phyloP scores from a whole-genome alignment of 441 rosid genomes.

The Pelargonium cotyledonis region DNA sequence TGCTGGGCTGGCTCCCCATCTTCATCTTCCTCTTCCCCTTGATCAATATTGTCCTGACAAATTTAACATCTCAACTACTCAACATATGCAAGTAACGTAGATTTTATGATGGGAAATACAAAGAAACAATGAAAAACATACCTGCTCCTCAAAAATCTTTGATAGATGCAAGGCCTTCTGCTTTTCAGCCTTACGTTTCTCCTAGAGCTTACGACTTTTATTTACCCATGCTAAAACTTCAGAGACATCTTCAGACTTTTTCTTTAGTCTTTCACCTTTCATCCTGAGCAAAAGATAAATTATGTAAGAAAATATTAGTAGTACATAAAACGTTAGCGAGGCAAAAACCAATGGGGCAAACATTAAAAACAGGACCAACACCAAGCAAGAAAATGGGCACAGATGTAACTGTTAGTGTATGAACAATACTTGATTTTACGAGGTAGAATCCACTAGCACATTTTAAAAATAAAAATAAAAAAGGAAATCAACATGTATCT shows the following conservation, averaged over 20 bases:
- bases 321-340: background rate
- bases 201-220: conserved; percentile 70
- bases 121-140: conserved; percentile 21
- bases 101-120: conserved; percentile 14
- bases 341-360: background rate
- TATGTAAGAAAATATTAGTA: background rate
- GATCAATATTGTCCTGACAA: conserved; percentile 66
- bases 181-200: conserved; percentile 59
- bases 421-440: background rate
- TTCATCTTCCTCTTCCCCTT: conserved; percentile 52
- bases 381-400: background rate
- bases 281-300: conserved; percentile 40
- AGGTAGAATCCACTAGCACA: background rate
- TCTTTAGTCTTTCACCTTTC: conserved; percentile 72
- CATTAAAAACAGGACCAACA: background rate
- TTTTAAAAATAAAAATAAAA: background rate
- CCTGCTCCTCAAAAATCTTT: conserved; percentile 89
- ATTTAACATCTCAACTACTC: conserved; percentile 15
- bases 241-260: conserved; percentile 53
- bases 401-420: background rate
- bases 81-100: conserved; percentile 10
- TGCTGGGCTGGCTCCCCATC: conserved; percentile 31
- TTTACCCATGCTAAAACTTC: conserved; percentile 74
- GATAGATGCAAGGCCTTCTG: conserved; percentile 77
- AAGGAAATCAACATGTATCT: background rate